Evolutionary conservation across 352 stramenopile species (phyloP), one percentile per base, ranked within the genome.

Genomic region (Globisporangium megalacanthum): DNA sequence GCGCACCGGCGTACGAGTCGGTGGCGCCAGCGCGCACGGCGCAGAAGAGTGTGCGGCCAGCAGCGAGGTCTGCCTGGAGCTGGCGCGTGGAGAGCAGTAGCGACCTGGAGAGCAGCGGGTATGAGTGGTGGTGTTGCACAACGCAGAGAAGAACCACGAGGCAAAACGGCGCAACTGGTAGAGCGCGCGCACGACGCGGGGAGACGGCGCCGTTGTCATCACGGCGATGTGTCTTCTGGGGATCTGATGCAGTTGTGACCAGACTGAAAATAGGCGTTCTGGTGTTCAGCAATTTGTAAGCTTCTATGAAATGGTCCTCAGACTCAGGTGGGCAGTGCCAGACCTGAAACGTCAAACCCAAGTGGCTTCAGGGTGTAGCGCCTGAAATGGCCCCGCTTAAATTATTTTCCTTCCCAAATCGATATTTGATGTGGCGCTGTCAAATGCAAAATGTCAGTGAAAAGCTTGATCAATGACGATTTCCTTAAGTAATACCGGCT

Each of bases 11-110:
- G 48, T 92, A 92, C 39, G 82, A 83, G 33, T 81, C 54, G 31
- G 86, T 69, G 1, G 73, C 77, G 8, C 80, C 79, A 0, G 82
- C 90, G 6, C 84, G 82, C 9, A 94, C 65, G 19, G 78, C 82
- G 20, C 73, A 72, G 60, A 77, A 85, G 41, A 92, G 60, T 52
- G 78, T 87, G 19, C 54, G 64, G 8, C 76, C 74, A 5, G 68
- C 64, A 4, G 67, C 61, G n/a, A 85, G 50, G 46, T 92, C 71
- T 15, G 45, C 52, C 45, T 90, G 65, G 31, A 92, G 65, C 60
- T 81, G 78, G 42, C 68, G 65, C 22, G 72, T 70, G 6, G 79
- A 89, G 17, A 70, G 63, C 45, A 92, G 54, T 46, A 90, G 55
- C 41, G 74, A 64, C 22, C 82, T 92, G 41, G 8, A 14, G 13